A percentile compares a stretch with the other conserved stretches of the same genome.
These are phyloP conservation scores for Penicillium sp. DNA, from an alignment of 2,329 filamentous ascomycete genomes.

Conservation along the genomic window DNA sequence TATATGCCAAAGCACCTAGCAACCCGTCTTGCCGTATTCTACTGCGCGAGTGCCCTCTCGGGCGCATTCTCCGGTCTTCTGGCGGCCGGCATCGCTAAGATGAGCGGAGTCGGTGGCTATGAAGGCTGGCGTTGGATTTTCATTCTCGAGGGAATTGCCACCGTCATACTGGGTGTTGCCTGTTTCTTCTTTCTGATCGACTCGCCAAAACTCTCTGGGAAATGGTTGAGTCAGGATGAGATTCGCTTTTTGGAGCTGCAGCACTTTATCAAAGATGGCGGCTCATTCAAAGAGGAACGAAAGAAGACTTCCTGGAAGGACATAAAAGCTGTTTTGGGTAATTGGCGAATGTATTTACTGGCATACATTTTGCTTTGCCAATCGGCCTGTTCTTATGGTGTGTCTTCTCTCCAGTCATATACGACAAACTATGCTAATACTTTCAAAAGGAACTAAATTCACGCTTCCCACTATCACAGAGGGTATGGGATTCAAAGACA, in stretches of 20 bases:
- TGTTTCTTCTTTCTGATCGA: conserved; percentile 51
- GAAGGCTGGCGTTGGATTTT: conserved; percentile 55
- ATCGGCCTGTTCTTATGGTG: conserved; percentile 27
- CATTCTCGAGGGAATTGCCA: conserved; percentile 52
- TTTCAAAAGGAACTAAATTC: conserved; percentile 40
- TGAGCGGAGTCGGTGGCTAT: conserved; percentile 51
- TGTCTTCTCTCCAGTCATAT: conserved; percentile 24
- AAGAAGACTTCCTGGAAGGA: conserved; percentile 38
- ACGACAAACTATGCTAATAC: conserved; percentile 26
- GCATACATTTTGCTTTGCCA: conserved; percentile 35
- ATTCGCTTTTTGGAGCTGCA: conserved; percentile 42
- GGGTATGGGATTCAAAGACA: conserved; percentile 39
- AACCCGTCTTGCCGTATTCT: conserved; percentile 27
- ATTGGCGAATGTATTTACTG: conserved; percentile 42
- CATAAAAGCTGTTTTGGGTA: conserved; percentile 38
- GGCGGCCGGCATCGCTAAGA: conserved; percentile 53
- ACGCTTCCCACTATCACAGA: conserved; percentile 44
- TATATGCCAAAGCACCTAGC: conserved; percentile 25
- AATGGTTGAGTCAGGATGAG: conserved; percentile 45
- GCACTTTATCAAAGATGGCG: conserved; percentile 37
- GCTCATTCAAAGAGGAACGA: conserved; percentile 26
- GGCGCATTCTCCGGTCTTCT: conserved; percentile 55
- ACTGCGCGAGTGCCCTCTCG: conserved; percentile 41
- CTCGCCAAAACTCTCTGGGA: conserved; percentile 39
- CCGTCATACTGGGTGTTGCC: conserved; percentile 42